Percentiles rank a stretch among this genome's conserved stretches.
Evolutionary conservation across 2,329 filamentous ascomycete genomes (phyloP).

Genomic region (Ophiostoma tasmaniense): DNA sequence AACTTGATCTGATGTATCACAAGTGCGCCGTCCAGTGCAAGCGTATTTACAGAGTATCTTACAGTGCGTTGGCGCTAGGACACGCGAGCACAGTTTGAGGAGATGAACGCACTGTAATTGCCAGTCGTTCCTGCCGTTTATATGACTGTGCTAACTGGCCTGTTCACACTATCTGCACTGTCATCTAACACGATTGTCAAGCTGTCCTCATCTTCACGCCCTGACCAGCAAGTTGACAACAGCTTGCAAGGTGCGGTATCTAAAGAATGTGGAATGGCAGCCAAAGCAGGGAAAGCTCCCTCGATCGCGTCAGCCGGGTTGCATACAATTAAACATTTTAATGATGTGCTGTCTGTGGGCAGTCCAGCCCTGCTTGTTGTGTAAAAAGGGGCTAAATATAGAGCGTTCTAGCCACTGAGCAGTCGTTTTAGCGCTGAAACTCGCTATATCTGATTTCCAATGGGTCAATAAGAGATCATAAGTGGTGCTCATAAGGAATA

Average conservation of each 20-base stretch:
- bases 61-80: too few species aligned
- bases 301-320: not conserved
- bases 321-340: not conserved
- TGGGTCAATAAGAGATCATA: not conserved
- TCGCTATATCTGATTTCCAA: not conserved
- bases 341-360: not conserved
- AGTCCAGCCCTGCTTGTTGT: not conserved
- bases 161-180: not conserved
- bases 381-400: constrained; percentile 1
- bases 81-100: not conserved
- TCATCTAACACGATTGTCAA: not conserved
- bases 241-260: not conserved
- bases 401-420: not conserved
- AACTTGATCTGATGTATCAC: not conserved
- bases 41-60: too few species aligned
- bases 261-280: not conserved
- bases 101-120: not conserved
- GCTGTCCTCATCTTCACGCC: not conserved
- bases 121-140: not conserved
- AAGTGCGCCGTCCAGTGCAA: not conserved
- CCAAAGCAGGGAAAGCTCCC: not conserved
- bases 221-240: not conserved
- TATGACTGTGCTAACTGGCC: not conserved
- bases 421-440: not conserved
- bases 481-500: not conserved